A percentile compares a stretch with the other conserved stretches of the same genome.
Conservation (phyloP, 192 early-diverging fungal genomes). For the Lunasporangiospora selenospora region DNA sequence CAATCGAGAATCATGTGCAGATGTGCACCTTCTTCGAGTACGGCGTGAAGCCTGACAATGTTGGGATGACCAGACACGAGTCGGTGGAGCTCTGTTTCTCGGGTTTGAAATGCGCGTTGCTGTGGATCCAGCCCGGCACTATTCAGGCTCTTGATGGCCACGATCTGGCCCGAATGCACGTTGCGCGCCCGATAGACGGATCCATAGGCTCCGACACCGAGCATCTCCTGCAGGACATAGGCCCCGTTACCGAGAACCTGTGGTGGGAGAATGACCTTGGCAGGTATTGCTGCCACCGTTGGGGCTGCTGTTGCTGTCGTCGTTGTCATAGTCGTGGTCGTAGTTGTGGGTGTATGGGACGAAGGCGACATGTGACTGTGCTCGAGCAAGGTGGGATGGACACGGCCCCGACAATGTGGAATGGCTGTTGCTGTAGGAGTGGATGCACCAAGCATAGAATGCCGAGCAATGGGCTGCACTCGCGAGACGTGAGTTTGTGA, state of each 20-base stretch:
- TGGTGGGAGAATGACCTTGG: neutral
- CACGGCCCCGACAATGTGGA: too few relatives aligned
- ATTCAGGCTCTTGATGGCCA: constrained; percentile 79
- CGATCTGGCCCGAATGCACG: constrained; percentile 56
- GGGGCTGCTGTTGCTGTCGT: neutral
- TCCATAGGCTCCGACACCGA: constrained; percentile 81
- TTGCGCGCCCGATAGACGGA: constrained; percentile 75
- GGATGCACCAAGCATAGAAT: too few relatives aligned
- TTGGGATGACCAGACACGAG: constrained; percentile 70
- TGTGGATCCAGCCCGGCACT: constrained; percentile 62
- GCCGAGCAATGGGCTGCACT: too few relatives aligned
- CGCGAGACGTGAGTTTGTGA: too few relatives aligned
- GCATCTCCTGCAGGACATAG: constrained; percentile 53
- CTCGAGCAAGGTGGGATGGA: too few relatives aligned
- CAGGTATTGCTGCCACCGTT: neutral
- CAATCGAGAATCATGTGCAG: constrained; percentile 75
- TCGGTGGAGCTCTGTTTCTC: constrained; percentile 69
- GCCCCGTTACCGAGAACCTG: constrained; percentile 37
- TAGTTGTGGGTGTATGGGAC: neutral
- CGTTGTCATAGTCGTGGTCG: constrained; percentile 1
- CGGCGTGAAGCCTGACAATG: constrained; percentile 68
- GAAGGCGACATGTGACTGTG: too few relatives aligned
- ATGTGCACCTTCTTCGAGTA: constrained; percentile 66
- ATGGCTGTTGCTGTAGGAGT: too few relatives aligned
- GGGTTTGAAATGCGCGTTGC: constrained; percentile 68